phyloP scores from a whole-genome alignment of 345 rosid genomes.

The Abelmoschus esculentus region DNA sequence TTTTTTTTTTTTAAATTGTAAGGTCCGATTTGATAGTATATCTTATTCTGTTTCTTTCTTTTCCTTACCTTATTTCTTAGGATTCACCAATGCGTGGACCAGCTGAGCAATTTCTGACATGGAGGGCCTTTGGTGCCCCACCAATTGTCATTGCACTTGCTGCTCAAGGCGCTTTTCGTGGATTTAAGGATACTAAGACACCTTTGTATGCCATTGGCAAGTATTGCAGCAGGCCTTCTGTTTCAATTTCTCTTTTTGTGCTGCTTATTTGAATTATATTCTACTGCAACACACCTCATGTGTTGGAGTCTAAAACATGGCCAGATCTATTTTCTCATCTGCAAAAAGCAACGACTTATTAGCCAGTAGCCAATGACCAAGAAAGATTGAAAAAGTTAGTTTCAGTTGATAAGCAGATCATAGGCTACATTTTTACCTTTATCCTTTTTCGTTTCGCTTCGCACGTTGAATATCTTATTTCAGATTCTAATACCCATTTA shows the following conservation, averaged over 20 bases:
- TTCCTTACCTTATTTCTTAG: constrained; percentile 24
- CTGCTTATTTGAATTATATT: neutral
- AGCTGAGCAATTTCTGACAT: constrained; percentile 68
- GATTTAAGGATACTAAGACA: constrained; percentile 85
- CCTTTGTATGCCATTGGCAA: constrained; percentile 91
- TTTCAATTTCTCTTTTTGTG: neutral
- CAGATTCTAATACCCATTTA: neutral
- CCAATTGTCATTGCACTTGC: constrained; percentile 92
- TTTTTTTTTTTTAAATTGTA: constrained; percentile 8
- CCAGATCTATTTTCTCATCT: neutral
- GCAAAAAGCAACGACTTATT: neutral
- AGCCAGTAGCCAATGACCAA: neutral
- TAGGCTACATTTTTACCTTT: neutral
- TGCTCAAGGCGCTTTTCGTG: constrained; percentile 92
- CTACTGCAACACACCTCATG: neutral
- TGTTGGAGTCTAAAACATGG: neutral
- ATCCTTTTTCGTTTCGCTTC: neutral
- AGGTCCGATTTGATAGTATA: neutral
- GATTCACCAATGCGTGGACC: constrained; percentile 87
- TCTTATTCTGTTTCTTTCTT: neutral
- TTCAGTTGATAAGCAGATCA: neutral
- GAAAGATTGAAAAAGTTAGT: neutral
- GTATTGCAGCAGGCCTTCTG: constrained; percentile 26
- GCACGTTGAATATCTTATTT: neutral
- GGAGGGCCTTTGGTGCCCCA: constrained; percentile 88